Base-by-base conservation (phyloP, 495 filamentous ascomycete species). In the Talaromyces proteolyticus region DNA sequence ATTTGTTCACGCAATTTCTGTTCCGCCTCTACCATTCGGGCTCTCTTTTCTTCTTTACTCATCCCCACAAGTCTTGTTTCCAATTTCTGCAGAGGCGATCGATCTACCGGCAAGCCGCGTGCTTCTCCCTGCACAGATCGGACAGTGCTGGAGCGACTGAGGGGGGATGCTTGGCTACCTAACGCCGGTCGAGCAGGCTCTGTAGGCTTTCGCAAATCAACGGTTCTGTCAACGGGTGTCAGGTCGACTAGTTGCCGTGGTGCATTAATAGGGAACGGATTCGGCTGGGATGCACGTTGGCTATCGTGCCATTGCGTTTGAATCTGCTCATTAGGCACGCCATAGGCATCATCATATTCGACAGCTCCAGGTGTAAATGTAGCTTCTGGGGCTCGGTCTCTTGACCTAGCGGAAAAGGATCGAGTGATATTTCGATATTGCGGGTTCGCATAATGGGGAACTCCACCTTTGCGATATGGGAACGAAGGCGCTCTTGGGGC, bases 81-180 rank as follows among this genome's bases (percentile, higher is more conserved):
- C 47, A 98, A 80, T 64, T 84, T 91, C 63, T 97, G 93, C 19
- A 98, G 70, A 25, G 93, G 93, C 43, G 91, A 96, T 44, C 88
- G 81, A 59, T 91, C 85, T 19, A 81, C 76, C 47, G 89, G 86
- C 69, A 82, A 88, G 38, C 74, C 71, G 37, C 51, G 63, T 38
- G 47, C 61, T 21, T 64, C 53, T 5, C 60, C 62, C 14, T 57
- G 53, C n/a, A 64, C 57, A 21, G 72, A 69, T 19, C 62, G 67
- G 20, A 59, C 55, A 1, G 69, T 74, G 43, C 65, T 68, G 8
- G 68, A 69, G 19, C 69, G 62, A 50, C 54, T 62, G 11, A 59
- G 52, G 5, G 58, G 55, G 5, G 59, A 58, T 18, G 36, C 44
- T 17, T 63, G 53, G 39, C 49, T 55, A 11, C 49, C 52, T 16